These are phyloP conservation scores for Populus tomentosa DNA, from an alignment of 441 rosid species.

Conservation along the genomic window DNA sequence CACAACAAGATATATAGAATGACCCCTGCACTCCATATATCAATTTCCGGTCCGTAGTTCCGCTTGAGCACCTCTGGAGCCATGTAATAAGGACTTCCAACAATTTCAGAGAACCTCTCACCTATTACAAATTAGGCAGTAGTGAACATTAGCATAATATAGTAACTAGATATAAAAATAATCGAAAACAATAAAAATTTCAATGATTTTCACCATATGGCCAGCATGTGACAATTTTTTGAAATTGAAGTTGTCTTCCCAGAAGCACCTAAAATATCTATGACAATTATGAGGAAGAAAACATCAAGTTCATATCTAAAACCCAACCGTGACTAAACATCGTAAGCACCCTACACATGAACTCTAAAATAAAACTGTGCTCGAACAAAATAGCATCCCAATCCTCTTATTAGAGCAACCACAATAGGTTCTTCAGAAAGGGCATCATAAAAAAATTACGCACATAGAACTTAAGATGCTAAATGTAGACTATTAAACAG, in stretches of 20 bases:
- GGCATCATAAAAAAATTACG: background rate
- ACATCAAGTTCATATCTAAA: background rate
- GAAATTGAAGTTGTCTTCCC: background rate
- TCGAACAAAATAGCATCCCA: background rate
- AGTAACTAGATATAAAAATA: background rate
- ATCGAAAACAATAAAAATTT: background rate
- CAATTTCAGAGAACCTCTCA: constrained; percentile 91
- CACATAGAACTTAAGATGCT: background rate
- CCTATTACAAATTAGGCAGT: constrained; percentile 43
- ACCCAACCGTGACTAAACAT: background rate
- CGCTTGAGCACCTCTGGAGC: constrained; percentile 99
- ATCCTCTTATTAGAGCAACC: background rate
- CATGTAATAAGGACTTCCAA: constrained; percentile 99
- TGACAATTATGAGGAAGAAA: background rate
- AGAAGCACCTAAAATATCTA: background rate
- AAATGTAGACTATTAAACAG: background rate
- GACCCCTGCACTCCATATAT: constrained; percentile 99
- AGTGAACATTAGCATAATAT: constrained; percentile 3
- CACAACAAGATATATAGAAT: constrained; percentile 89
- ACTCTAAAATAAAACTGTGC: background rate
- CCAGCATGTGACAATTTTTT: background rate
- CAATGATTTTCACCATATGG: background rate
- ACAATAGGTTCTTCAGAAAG: background rate
- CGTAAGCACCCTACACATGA: background rate
- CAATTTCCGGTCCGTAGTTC: constrained; percentile 94